Percentiles rank a stretch among this genome's conserved stretches.
phyloP scores from a whole-genome alignment of 1,139 yeast species.

The Suhomyces taliae region DNA sequence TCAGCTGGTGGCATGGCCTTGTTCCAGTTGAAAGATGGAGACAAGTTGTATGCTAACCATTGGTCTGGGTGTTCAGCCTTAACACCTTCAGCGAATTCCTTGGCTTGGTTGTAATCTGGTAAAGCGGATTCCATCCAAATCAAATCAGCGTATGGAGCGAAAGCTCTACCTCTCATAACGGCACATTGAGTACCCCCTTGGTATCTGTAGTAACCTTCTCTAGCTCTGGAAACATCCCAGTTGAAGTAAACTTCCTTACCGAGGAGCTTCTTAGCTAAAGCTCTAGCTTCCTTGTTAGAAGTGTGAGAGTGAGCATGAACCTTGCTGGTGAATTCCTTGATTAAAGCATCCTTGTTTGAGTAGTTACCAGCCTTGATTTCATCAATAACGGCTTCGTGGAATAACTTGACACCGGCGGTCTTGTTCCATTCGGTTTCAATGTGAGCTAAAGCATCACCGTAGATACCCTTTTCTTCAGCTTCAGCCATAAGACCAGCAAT shows the following conservation, averaged over 20 bases:
- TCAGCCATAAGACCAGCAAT: constrained; percentile 76
- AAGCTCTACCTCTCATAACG: constrained; percentile 94
- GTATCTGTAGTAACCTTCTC: constrained; percentile 98
- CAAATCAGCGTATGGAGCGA: constrained; percentile 92
- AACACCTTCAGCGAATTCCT: constrained; percentile 92
- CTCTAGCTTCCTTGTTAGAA: constrained; percentile 79
- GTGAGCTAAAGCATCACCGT: constrained; percentile 67
- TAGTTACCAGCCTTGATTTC: constrained; percentile 65
- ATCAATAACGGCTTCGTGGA: constrained; percentile 89
- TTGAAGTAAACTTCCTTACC: constrained; percentile 88
- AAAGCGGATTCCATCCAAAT: constrained; percentile 99
- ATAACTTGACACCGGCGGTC: constrained; percentile 82
- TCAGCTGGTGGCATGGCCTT: constrained; percentile 86
- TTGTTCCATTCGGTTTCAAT: constrained; percentile 83
- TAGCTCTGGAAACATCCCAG: constrained; percentile 95
- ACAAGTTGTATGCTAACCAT: constrained; percentile 94
- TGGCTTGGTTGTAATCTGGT: constrained; percentile 92
- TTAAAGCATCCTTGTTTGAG: constrained; percentile 64
- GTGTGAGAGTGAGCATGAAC: constrained; percentile 75
- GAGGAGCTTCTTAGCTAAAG: constrained; percentile 69
- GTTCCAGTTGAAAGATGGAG: constrained; percentile 98
- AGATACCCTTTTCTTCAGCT: constrained; percentile 74
- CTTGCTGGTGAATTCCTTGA: constrained; percentile 63
- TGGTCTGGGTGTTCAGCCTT: constrained; percentile 78
- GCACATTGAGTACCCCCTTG: constrained; percentile 97